Evolutionary conservation across 306 rosid species (phyloP).

Genomic region (Cotoneaster glaucophyllus): DNA sequence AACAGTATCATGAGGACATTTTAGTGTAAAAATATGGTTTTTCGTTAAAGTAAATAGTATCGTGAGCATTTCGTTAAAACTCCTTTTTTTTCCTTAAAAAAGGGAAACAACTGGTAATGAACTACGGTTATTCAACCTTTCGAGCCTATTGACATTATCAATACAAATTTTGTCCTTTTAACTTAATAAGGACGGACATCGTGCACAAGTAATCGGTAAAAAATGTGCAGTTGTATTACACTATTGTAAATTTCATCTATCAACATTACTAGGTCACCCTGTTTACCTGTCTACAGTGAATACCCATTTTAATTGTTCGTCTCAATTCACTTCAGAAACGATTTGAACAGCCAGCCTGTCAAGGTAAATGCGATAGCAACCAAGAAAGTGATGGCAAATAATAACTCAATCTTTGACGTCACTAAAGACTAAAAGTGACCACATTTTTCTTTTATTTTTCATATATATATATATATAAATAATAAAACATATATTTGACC

Average conservation of each 20-base stretch:
- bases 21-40: too few relatives aligned
- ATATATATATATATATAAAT: too few relatives aligned
- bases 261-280: too few relatives aligned
- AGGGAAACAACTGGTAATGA: rapidly evolving
- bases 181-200: background rate
- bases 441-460: background rate
- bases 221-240: background rate
- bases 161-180: too few relatives aligned
- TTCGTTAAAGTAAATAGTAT: too few relatives aligned
- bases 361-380: constrained; percentile 6
- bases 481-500: too few relatives aligned
- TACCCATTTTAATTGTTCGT: background rate
- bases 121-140: too few relatives aligned
- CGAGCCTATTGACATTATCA: too few relatives aligned
- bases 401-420: background rate
- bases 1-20: too few relatives aligned
- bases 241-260: background rate
- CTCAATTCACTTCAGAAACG: background rate
- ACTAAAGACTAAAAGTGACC: background rate
- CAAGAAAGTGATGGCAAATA: background rate
- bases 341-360: background rate
- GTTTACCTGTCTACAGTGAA: background rate
- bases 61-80: too few relatives aligned
- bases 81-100: too few relatives aligned
- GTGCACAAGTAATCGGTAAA: background rate